Evolutionary conservation across 2,329 filamentous ascomycete species (phyloP), one percentile per base, ranked within the genome.

Genomic region (Monilinia fructigena): DNA sequence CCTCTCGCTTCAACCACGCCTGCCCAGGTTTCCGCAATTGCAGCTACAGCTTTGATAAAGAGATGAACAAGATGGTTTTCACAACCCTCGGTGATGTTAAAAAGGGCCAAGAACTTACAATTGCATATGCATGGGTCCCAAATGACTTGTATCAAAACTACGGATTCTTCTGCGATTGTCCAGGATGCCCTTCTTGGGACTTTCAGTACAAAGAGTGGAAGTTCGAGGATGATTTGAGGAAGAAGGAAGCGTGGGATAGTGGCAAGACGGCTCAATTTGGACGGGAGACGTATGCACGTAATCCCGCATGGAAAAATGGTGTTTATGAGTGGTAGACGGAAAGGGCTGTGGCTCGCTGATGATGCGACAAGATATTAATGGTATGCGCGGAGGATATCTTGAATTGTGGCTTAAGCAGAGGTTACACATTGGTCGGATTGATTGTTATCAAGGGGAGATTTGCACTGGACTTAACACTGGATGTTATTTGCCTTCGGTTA

Each of bases 1-100:
- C 81, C 0, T 81, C 84, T 0, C 79, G 85, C 2, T 86, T 88
- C 75, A 88, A 88, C 72, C 85, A 88, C 72, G 81, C 84, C 0
- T 88, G 85, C 71, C 67, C 70, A 1, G 77, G 79, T 0, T 73
- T 81, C 54, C 72, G 85, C 35, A 69, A 75, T 1, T 86, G 82
- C 71, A 69, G 56, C 0, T 85, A 80, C 69, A 31, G 8, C 1
- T 74, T 67, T 48, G 78, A 83, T 61, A 7, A 60, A 0, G 52
- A 65, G 0, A 66, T 69, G 1, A 69, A 75, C 8, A 73, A 76
- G 3, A 79, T 88, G 45, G 74, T 77, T 0, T 77, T 86, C 67
- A 76, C 74, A 1, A 76, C 81, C 2, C 72, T 72, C 11, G 74
- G 70, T 2, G 73, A 78, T 0, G 75, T 85, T 11, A 60, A 69